A percentile compares a stretch with the other conserved stretches of the same genome.
These are phyloP conservation scores for Arthrocladium fulminans DNA, from an alignment of 2,329 filamentous ascomycete species.

Conservation along the genomic window DNA sequence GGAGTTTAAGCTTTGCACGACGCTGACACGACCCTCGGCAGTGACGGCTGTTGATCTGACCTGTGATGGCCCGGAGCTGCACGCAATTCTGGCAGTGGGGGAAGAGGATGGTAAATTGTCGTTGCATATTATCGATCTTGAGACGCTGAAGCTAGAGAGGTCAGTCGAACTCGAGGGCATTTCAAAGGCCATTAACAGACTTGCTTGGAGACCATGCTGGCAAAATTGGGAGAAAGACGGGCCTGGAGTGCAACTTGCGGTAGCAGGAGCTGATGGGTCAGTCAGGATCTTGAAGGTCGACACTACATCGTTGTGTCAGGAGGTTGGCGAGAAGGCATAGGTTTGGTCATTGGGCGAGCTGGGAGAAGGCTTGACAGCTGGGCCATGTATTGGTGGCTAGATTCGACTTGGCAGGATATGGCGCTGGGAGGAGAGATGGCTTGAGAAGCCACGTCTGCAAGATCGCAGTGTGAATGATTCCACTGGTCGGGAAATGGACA, in stretches of 20 bases:
- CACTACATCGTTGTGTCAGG: constrained; percentile 12
- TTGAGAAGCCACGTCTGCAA: too few relatives aligned
- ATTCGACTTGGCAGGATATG: too few relatives aligned
- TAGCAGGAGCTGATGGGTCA: constrained; percentile 18
- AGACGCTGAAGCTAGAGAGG: constrained; percentile 25
- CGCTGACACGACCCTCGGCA: constrained; percentile 48
- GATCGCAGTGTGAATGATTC: too few relatives aligned
- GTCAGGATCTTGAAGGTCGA: constrained; percentile 27
- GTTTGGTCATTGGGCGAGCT: too few relatives aligned
- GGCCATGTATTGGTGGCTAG: too few relatives aligned
- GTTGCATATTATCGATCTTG: constrained; percentile 31
- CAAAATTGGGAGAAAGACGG: constrained; percentile 24
- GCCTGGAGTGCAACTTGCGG: constrained; percentile 24
- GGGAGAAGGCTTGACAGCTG: too few relatives aligned
- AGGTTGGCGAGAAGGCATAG: neutral
- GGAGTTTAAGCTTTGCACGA: constrained; percentile 26
- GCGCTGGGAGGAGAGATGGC: too few relatives aligned
- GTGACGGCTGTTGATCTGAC: constrained; percentile 66
- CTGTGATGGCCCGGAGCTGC: constrained; percentile 23
- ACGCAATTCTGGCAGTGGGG: constrained; percentile 36
- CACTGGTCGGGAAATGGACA: too few relatives aligned
- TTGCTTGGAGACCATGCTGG: constrained; percentile 56
- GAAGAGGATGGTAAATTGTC: constrained; percentile 40
- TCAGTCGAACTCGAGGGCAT: constrained; percentile 32
- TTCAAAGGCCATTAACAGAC: constrained; percentile 56